These are phyloP conservation scores for Rhizophagus clarus DNA, from an alignment of 192 early-diverging fungal genomes.

Conservation along the genomic window DNA sequence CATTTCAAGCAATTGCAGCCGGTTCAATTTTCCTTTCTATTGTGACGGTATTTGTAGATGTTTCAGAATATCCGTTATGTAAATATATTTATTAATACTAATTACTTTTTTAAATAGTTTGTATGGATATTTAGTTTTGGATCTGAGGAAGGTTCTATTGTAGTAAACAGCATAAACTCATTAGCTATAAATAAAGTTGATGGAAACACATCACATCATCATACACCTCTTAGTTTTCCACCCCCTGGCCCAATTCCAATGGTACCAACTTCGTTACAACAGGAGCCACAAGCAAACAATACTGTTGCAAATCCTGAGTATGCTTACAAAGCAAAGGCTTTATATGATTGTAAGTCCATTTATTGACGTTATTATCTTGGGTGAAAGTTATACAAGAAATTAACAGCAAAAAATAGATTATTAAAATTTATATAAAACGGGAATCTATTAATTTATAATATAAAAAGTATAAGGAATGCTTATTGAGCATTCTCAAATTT, in stretches of 20 bases:
- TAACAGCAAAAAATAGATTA: background rate
- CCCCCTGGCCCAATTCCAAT: conserved; percentile 38
- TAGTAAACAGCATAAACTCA: conserved; percentile 3
- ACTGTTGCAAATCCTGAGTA: conserved; percentile 50
- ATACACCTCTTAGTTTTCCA: conserved; percentile 45
- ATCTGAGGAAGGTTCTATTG: conserved; percentile 7
- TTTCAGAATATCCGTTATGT: background rate
- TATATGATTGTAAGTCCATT: conserved; percentile 61
- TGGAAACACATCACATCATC: conserved; percentile 22
- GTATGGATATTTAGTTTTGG: conserved; percentile 20
- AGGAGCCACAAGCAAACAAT: conserved; percentile 28
- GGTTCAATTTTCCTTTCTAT: conserved; percentile 44
- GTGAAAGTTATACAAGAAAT: no score
- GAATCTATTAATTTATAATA: background rate
- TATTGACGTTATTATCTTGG: background rate
- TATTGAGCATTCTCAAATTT: conserved; percentile 12
- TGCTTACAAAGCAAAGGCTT: conserved; percentile 65
- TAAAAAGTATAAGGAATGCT: background rate
- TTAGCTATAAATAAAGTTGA: background rate
- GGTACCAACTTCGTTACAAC: conserved; percentile 5
- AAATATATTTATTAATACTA: conserved; percentile 9
- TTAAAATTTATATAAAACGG: background rate
- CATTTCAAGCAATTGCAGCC: conserved; percentile 35
- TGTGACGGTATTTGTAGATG: conserved; percentile 36
- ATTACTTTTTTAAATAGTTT: background rate